Base-by-base conservation (phyloP, 768 basidiomycete species). In the Favolaschia claudopus region DNA sequence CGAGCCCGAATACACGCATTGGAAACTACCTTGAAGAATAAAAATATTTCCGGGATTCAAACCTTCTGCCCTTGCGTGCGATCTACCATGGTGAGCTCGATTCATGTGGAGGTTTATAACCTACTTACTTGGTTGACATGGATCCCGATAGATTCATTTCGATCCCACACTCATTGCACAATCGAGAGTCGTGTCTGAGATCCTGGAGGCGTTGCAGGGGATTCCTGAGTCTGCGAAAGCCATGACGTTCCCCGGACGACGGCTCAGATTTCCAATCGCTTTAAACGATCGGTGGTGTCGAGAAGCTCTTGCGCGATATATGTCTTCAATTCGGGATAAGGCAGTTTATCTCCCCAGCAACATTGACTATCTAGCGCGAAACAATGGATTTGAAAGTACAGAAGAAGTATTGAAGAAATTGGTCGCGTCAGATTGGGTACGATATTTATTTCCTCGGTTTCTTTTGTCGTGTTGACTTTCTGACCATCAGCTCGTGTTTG, bases 341-440 rank as follows among this genome's bases (percentile, higher is more conserved):
- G 88, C 88, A 0, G 85, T 84, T 1, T 91, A 90, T 69, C 73
- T 91, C 0, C 89, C 88, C 0, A 86, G 83, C 67, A 90, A 91
- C 62, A 73, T 89, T 32, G 84, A 87, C 34, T 89, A 89, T 64
- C 77, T 90, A 2, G 86, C 86, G 1, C 74, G 73, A 34, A 88
- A 87, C 39, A 89, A 88, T 62, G 87, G 87, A 0, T 71, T 89
- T 10, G 62, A 72, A 14, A 77, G 77, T 6, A 62, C 76, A 2
- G 68, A 70, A 17, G 84, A 84, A 32, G 81, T 78, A 0, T 60
- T 85, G 46, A 68, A 74, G 20, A 76, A 83, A 54, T 69, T 89
- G 9, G 70, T 82, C 9, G 74, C 69, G 15, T 82, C 83, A 6
- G 80, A 80, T 62, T 86, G 81, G 78, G 86, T 86, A 58, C 13